Percentiles rank a stretch among this genome's conserved stretches.
Conservation (phyloP, 441 rosid genomes). For the Croton setiger region DNA sequence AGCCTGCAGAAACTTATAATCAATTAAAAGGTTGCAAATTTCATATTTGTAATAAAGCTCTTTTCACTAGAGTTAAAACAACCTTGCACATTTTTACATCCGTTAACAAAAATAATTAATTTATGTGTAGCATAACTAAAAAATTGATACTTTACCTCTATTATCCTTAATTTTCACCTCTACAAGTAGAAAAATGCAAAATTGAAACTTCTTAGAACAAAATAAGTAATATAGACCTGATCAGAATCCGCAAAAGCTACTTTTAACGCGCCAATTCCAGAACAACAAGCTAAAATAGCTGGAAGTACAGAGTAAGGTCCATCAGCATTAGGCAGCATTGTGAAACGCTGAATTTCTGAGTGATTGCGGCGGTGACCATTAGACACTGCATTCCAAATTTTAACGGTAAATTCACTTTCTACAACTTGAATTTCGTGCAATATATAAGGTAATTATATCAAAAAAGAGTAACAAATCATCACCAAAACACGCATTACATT, state of each 20-base stretch:
- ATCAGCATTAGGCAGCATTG: constrained; percentile 16
- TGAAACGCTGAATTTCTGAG: constrained; percentile 25
- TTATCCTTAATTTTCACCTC: neutral
- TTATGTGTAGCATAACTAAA: too few relatives aligned
- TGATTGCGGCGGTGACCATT: constrained; percentile 11
- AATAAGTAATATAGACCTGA: constrained; percentile 43
- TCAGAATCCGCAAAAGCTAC: constrained; percentile 63
- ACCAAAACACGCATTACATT: neutral
- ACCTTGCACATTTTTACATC: too few relatives aligned
- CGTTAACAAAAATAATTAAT: too few relatives aligned
- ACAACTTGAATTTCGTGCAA: neutral
- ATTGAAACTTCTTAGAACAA: neutral
- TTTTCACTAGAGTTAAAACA: neutral
- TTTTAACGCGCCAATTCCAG: constrained; percentile 52
- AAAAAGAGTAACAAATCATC: neutral
- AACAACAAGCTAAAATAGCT: constrained; percentile 49
- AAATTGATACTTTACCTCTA: too few relatives aligned
- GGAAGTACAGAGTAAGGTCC: constrained; percentile 30
- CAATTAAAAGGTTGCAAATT: constrained; percentile 1
- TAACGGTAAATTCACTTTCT: neutral
- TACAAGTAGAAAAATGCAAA: neutral
- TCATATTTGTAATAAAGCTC: neutral
- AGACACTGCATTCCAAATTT: constrained; percentile 26
- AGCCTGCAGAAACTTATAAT: constrained; percentile 34
- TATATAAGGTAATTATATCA: neutral